A percentile compares a stretch with the other conserved stretches of the same genome.
These are phyloP conservation scores for Daldinia childiae DNA, from an alignment of 495 filamentous ascomycete species.

Conservation along the genomic window DNA sequence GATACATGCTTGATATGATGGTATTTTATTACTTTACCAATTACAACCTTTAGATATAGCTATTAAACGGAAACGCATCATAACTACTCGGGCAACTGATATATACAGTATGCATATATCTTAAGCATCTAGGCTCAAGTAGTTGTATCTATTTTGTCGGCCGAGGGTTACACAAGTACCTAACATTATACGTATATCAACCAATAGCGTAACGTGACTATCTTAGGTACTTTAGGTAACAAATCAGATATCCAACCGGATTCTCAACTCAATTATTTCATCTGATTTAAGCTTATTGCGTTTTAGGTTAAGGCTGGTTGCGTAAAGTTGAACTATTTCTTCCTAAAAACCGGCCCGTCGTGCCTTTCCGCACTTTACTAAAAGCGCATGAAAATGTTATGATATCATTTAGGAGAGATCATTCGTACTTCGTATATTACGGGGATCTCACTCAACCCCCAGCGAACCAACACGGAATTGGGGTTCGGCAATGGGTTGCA, in stretches of 20 bases:
- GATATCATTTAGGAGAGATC: constrained; percentile 6
- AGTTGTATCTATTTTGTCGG: not conserved
- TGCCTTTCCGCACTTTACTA: constrained; percentile 9
- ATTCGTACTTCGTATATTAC: no score
- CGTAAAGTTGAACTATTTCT: not conserved
- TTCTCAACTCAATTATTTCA: not conserved
- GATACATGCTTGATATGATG: no score
- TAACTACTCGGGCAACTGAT: not conserved
- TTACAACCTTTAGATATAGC: not conserved
- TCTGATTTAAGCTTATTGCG: not conserved
- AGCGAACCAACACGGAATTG: not conserved
- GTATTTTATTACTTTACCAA: no score
- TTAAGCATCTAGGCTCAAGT: not conserved
- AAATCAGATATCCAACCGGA: not conserved
- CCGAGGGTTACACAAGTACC: not conserved
- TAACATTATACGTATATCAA: no score
- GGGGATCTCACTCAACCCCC: not conserved
- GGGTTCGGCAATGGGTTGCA: not conserved
- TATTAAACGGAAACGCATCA: not conserved
- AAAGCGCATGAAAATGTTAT: constrained; percentile 14
- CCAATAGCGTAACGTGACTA: not conserved
- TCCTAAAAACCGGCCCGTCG: not conserved
- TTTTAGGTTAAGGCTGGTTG: not conserved
- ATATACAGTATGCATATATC: not conserved
- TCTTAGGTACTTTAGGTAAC: not conserved